phyloP scores from a whole-genome alignment of 2,329 filamentous ascomycete genomes.

The Fusarium dimerum region DNA sequence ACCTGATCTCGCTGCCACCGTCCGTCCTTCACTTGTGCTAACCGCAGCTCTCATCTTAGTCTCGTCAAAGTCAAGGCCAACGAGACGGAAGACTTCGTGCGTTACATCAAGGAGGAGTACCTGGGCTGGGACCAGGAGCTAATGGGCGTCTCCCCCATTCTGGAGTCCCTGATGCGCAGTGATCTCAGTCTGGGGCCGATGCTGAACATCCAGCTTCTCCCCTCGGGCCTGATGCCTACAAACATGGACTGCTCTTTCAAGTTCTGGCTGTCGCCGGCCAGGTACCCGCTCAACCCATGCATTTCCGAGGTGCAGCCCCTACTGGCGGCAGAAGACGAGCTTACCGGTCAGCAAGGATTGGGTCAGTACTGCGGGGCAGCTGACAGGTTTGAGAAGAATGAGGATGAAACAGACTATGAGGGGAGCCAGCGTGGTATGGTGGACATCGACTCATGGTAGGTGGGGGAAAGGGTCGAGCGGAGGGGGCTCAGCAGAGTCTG shows the following conservation, averaged over 20 bases:
- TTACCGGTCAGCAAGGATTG: not conserved
- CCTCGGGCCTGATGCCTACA: not conserved
- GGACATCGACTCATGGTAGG: too few species aligned
- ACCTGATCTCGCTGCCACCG: too few species aligned
- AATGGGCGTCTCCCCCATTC: not conserved
- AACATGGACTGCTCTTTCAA: not conserved
- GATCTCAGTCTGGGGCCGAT: not conserved
- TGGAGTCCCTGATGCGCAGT: not conserved
- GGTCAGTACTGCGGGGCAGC: too few species aligned
- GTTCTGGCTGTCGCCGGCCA: not conserved
- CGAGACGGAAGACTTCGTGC: not conserved
- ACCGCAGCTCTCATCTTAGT: not conserved
- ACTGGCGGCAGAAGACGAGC: not conserved
- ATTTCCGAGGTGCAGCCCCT: not conserved
- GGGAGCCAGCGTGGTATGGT: too few species aligned
- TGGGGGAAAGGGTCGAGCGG: too few species aligned
- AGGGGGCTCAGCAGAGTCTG: too few species aligned
- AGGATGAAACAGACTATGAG: too few species aligned
- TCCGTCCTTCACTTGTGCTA: too few species aligned
- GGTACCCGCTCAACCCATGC: not conserved
- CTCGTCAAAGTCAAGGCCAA: not conserved
- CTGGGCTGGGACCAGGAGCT: not conserved
- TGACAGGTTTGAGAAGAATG: too few species aligned
- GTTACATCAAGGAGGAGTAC: not conserved
- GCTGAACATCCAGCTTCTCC: not conserved